Base-by-base conservation (phyloP, 1,284 basidiomycete species). In the Ganoderma lucidum region DNA sequence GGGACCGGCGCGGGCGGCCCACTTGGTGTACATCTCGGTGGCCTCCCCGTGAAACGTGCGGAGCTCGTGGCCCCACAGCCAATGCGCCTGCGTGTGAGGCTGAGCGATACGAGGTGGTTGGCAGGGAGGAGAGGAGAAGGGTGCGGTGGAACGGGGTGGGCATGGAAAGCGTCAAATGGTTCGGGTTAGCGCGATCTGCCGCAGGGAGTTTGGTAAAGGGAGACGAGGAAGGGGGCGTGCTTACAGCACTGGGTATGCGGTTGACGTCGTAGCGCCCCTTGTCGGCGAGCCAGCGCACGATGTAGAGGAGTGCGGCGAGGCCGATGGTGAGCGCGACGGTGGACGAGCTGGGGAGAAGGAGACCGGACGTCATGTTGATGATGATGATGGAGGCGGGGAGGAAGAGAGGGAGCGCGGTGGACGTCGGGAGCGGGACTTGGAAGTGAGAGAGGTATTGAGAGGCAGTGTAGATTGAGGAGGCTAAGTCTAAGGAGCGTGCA, bases 61-160 rank as follows among this genome's bases (percentile, higher is more conserved):
- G 45, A 81, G 75, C 72, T 84, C 82, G 70, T 84, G 83, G 23
- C 83, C 83, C 80, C 80, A 83, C 58, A 83, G 71, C 76, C 75
- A 78, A 53, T 73, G 74, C 9, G 75, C 74, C 56, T 71, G 44
- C 14, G 64, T 64, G 55, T 53, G 70, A 15, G 75, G 74, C 76
- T 77, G 65, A n/a, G 59, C 19, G 15, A 23, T 23, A 23, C 44
- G 17, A 19, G 44, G 28, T 15, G 28, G 53, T 6, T 55, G 39
- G 58, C 3, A 37, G 32, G 35, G 58, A 59, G 35, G 37, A 53
- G 32, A 66, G 59, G 28, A 65, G 56, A 60, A 44, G 23, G 23
- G 32, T 56, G 19, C 15, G 17, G 28, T 6, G 9, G 12, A 56
- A 59, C 35, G 60, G 17, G 19, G 51, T 32, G 35, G 60, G 59